Percentiles rank a stretch among this genome's conserved stretches.
phyloP scores from a whole-genome alignment of 2,329 filamentous ascomycete species.

The Stachybotrys chlorohalonatus region DNA sequence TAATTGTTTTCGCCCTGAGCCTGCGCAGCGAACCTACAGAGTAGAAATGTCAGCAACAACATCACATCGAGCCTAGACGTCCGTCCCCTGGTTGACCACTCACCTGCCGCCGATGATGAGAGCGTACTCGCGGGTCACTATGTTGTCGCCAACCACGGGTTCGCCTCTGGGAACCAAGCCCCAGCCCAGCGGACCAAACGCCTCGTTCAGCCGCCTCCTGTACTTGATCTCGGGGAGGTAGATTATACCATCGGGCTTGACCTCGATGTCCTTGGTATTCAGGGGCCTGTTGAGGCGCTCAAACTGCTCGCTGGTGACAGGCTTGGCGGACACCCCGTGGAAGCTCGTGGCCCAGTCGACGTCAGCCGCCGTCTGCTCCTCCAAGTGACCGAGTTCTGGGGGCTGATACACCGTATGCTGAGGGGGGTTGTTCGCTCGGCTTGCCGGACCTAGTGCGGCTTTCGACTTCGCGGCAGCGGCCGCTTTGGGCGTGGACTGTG shows the following conservation, averaged over 20 bases:
- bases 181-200: conserved; percentile 94
- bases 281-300: conserved; percentile 61
- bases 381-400: not conserved
- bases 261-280: conserved; percentile 71
- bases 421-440: too few species aligned
- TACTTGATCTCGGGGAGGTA: conserved; percentile 99
- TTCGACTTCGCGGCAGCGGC: too few species aligned
- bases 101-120: conserved; percentile 82
- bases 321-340: conserved; percentile 62
- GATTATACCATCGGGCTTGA: conserved; percentile 94
- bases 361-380: conserved; percentile 3
- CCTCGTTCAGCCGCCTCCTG: conserved; percentile 75
- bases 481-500: too few species aligned
- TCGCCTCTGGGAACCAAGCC: conserved; percentile 83
- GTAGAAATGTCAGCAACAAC: not conserved
- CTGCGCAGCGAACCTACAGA: conserved; percentile 71
- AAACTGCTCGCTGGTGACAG: conserved; percentile 63
- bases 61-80: not conserved
- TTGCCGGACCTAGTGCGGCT: too few species aligned
- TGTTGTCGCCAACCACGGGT: conserved; percentile 71
- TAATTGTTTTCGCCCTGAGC: conserved; percentile 92
- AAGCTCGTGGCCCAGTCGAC: conserved; percentile 79
- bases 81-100: conserved; percentile 13
- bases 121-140: conserved; percentile 85
- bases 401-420: not conserved